Percentiles rank a stretch among this genome's conserved stretches.
Evolutionary conservation across 306 rosid genomes (phyloP).

Genomic region (Quercus cerris): DNA sequence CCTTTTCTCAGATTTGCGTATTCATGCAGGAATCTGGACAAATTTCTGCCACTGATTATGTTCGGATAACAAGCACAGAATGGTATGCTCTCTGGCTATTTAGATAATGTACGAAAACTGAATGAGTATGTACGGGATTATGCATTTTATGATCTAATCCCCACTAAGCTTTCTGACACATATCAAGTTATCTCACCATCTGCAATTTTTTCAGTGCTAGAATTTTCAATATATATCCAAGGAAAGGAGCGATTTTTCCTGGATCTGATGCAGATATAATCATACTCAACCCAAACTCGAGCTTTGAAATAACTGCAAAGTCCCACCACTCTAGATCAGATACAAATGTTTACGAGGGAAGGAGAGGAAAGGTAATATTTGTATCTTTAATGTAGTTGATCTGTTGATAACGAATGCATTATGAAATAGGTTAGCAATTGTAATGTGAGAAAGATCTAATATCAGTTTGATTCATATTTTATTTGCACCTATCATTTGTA

Average conservation of each 20-base stretch:
- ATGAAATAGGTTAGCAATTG: neutral
- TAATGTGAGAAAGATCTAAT: neutral
- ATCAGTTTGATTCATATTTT: neutral
- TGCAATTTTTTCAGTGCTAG: conserved; percentile 59
- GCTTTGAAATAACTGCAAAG: conserved; percentile 69
- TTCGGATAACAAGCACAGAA: conserved; percentile 80
- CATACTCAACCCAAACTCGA: conserved; percentile 84
- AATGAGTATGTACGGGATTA: neutral
- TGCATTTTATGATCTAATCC: neutral
- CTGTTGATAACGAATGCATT: neutral
- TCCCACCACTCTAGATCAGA: conserved; percentile 82
- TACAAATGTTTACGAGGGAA: conserved; percentile 88
- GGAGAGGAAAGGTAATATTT: conserved; percentile 74
- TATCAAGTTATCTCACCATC: conserved; percentile 6
- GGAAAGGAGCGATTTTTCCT: conserved; percentile 65
- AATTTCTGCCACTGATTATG: conserved; percentile 78
- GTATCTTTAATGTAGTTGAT: conserved; percentile 5
- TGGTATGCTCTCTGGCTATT: conserved; percentile 48
- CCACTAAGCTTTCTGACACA: conserved; percentile 11
- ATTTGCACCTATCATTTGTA: neutral
- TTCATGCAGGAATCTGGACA: conserved; percentile 83
- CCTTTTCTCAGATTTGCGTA: neutral
- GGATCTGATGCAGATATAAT: conserved; percentile 98
- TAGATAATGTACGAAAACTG: neutral
- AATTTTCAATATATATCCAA: conserved; percentile 92